Conservation (phyloP, 768 basidiomycete genomes). For the Hypholoma fasciculare region DNA sequence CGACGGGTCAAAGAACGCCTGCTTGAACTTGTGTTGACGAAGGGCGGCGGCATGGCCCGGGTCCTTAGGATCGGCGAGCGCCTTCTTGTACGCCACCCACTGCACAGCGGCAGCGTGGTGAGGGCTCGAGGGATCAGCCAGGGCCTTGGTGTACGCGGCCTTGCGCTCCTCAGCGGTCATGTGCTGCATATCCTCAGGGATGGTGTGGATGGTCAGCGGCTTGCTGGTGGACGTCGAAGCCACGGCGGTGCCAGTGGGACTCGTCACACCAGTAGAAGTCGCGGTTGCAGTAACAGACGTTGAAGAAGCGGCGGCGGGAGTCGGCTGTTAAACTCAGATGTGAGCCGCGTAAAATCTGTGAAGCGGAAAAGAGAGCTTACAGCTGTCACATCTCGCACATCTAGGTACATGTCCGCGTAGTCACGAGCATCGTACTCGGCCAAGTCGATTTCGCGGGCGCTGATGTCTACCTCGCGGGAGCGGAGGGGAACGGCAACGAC, state of each 20-base stretch:
- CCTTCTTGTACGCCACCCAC: constrained; percentile 5
- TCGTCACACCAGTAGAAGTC: not conserved
- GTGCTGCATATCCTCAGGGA: not conserved
- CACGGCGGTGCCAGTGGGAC: not conserved
- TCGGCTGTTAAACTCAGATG: too few relatives aligned
- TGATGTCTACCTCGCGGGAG: not conserved
- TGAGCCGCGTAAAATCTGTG: too few relatives aligned
- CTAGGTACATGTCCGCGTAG: not conserved
- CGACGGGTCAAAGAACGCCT: constrained; percentile 15
- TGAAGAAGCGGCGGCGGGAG: not conserved
- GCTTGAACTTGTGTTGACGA: constrained; percentile 5
- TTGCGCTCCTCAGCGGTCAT: not conserved
- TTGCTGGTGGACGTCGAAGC: not conserved
- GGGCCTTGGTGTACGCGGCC: not conserved
- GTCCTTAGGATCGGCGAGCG: constrained; percentile 7
- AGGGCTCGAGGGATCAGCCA: constrained; percentile 3
- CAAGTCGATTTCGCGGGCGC: constrained; percentile 1
- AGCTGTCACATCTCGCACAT: not conserved
- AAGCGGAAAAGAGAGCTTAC: not conserved
- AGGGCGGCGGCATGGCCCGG: constrained; percentile 9
- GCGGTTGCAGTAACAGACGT: not conserved
- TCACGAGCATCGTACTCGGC: constrained; percentile 6
- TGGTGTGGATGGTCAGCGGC: not conserved
- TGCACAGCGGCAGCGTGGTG: constrained; percentile 4
- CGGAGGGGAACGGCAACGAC: not conserved